A percentile compares a stretch with the other conserved stretches of the same genome.
Conservation (phyloP, 768 basidiomycete genomes). For the Termitomyces sp. region DNA sequence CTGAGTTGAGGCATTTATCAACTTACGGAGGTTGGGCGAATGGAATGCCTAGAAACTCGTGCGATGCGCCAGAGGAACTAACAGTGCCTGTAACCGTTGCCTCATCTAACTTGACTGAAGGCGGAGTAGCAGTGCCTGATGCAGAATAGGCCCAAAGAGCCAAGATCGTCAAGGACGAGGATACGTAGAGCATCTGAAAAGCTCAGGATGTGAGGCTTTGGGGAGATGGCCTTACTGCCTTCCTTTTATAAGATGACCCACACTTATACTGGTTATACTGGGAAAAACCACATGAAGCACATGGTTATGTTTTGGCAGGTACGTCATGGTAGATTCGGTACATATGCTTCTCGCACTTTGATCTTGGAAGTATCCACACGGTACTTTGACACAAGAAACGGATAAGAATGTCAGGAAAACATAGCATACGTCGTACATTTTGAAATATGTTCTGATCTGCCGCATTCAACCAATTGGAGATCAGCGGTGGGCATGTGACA, state of each 20-base stretch:
- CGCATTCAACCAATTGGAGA: background rate
- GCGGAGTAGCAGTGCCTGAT: slow-evolving; percentile 7
- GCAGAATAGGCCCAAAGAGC: slow-evolving; percentile 2
- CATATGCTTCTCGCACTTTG: background rate
- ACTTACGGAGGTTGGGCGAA: slow-evolving; percentile 46
- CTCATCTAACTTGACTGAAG: slow-evolving; percentile 34
- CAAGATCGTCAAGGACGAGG: background rate
- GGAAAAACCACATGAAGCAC: background rate
- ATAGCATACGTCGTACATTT: background rate
- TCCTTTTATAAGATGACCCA: background rate
- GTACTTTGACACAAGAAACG: background rate
- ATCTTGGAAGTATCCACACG: background rate
- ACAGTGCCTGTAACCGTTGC: slow-evolving; percentile 37
- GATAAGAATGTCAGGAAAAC: background rate
- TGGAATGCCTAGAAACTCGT: slow-evolving; percentile 44
- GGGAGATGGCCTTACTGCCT: background rate
- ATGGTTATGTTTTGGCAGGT: background rate
- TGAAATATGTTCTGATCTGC: background rate
- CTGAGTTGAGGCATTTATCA: background rate
- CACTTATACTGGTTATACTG: background rate
- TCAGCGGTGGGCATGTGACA: background rate
- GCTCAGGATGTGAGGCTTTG: background rate
- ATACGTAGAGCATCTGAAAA: background rate
- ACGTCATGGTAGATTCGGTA: slow-evolving; percentile 3
- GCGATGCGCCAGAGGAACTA: slow-evolving; percentile 20